Base-by-base conservation (phyloP, 495 filamentous ascomycete genomes). In the Neurospora intermedia region DNA sequence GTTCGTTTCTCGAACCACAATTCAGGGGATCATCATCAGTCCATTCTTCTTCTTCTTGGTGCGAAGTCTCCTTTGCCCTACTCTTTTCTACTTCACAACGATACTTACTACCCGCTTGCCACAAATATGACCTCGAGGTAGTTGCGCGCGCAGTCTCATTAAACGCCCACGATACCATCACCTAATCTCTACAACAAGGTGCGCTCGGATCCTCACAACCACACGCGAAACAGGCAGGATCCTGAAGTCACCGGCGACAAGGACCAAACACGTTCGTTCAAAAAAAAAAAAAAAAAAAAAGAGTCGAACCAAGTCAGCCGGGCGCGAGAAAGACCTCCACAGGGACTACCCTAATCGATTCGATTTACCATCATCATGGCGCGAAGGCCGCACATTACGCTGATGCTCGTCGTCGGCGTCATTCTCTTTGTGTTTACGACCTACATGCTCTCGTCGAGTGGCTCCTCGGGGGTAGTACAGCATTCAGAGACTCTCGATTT, bases 381-480 rank as follows among this genome's bases (percentile, higher is more conserved):
- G 73, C 84, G 84, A 41, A 76, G 81, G 59, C 83, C 83, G 69
- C 80, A 85, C 74, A 70, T 86, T 15, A 80, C 83, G 16, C 62
- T 84, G 71, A 74, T 81, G 42, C 77, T 82, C 15, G 71, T 79
- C 70, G 42, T 82, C 40, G 81, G 74, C 40, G 73, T 83, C 41
- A 74, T 79, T 23, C 66, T 79, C 39, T 83, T 85, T 62, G 45
- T 85, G 15, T 75, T 70, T 43, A 73, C 85, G 62, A 79, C 80
- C 1, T 84, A 84, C 72, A 48, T 85, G n/a, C 74, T 84, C 42
- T 79, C 81, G 4, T 62, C 74, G 43, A 70, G 69, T 69, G 15
- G 69, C 69, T 54, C 31, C 40, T 59, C 70, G 10, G 59, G 72
- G 13, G 79, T 75, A n/a, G 43, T 73, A 18, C 69, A 46, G 0